Percentiles rank a stretch among this genome's conserved stretches.
These are phyloP conservation scores for Brasenia schreberi DNA, from an alignment of 164 flowering plant species.

Conservation along the genomic window DNA sequence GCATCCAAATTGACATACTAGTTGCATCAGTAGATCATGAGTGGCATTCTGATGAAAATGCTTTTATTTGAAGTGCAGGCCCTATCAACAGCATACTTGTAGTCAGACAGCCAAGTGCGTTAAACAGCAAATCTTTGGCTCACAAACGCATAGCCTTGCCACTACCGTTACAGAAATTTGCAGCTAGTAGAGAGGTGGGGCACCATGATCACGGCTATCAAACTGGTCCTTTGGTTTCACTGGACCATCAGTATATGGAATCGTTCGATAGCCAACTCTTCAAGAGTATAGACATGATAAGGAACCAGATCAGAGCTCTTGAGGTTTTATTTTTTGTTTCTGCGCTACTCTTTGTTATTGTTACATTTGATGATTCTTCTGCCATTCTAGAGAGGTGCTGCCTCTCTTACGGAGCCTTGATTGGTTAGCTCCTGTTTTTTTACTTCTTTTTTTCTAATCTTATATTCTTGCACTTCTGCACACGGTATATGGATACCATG, in stretches of 20 bases:
- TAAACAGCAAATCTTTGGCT: constrained; percentile 7
- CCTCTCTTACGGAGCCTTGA: too few species aligned
- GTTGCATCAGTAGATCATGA: neutral
- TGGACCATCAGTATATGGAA: constrained; percentile 7
- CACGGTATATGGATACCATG: too few species aligned
- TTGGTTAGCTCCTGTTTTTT: too few species aligned
- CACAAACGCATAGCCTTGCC: constrained; percentile 22
- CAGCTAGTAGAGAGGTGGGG: constrained; percentile 20
- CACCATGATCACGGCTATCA: neutral
- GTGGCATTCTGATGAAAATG: neutral
- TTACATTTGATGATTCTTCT: too few species aligned
- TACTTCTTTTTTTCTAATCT: too few species aligned
- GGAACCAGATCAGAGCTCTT: constrained; percentile 45
- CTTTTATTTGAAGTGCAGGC: constrained; percentile 22
- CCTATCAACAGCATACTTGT: constrained; percentile 61
- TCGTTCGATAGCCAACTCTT: constrained; percentile 18
- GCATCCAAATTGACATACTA: neutral
- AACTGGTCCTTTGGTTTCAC: constrained; percentile 15
- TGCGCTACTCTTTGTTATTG: too few species aligned
- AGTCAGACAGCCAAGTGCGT: constrained; percentile 17
- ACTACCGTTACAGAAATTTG: constrained; percentile 54
- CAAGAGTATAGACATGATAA: constrained; percentile 27
- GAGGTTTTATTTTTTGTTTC: constrained; percentile 29
- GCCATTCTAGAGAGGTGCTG: too few species aligned
- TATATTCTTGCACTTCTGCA: too few species aligned